Evolutionary conservation across 2,329 filamentous ascomycete genomes (phyloP), one percentile per base, ranked within the genome.

Genomic region (Microascus cirrosus): DNA sequence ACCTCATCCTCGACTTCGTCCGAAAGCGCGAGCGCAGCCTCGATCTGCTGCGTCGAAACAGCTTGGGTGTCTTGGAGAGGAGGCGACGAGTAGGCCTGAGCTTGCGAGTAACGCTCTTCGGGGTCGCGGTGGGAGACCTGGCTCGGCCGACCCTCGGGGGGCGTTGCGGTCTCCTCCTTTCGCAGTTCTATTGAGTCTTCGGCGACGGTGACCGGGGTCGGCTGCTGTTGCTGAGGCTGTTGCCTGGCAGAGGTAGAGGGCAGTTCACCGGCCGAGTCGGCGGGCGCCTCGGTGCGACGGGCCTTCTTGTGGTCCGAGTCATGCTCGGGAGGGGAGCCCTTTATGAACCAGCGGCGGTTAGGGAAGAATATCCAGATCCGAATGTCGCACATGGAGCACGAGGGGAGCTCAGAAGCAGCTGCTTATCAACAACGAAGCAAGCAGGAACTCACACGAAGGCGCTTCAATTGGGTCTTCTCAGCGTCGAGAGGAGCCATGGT

Each of bases 401-500:
- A 50, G 45, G 45, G 45, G 45, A 24, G 45, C 45, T 50, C 45
- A 13, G 45, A 50, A 22, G 45, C 45, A 22, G 22, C 45, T 50
- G n/a, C 45, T 52, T 50, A 50, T 50, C 22, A 24, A 22, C 22
- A 20, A 55, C 53, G 57, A 62, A 61, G 60, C 36, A 63, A 60
- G 24, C 56, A 58, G 59, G 64, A 61, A 70, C 82, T 69, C 78
- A 94, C 90, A 71, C 86, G 82, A 65, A 77, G 82, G 69, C 90
- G 85, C 78, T 95, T 95, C 75, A 94, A 83, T 74, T 89, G 87
- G 76, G 86, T 91, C 77, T 89, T 89, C 73, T 94, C 87, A 63
- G 73, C 70, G 65, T 77, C 74, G 72, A 84, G 78, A 72, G 84
- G 78, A 72, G 82, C 74, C 82, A 84, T 84, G 62, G 61, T 51